A percentile compares a stretch with the other conserved stretches of the same genome.
Conservation (phyloP, 768 basidiomycete genomes). For the Boletus barrowsii region DNA sequence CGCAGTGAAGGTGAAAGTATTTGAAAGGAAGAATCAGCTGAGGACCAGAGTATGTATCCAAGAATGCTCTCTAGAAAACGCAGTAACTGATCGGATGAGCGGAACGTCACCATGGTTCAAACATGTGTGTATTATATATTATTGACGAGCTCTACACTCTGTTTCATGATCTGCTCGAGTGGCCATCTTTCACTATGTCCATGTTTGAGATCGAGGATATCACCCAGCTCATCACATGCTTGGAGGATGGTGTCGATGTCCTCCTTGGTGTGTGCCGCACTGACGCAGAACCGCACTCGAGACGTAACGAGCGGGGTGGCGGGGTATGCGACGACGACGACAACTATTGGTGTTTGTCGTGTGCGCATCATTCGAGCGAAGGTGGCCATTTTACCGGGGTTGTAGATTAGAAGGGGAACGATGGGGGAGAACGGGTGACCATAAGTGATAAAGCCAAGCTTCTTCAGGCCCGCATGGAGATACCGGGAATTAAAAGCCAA, state of each 20-base stretch:
- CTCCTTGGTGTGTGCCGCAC: conserved; percentile 94
- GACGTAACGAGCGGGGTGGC: conserved; percentile 87
- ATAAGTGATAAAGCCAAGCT: conserved; percentile 96
- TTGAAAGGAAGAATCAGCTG: conserved; percentile 11
- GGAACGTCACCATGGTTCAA: conserved; percentile 1
- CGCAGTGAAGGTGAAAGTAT: conserved; percentile 20
- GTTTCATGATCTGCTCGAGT: conserved; percentile 66
- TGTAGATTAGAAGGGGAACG: conserved; percentile 88
- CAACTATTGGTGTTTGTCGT: conserved; percentile 74
- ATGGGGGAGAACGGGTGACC: conserved; percentile 91
- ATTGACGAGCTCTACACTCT: conserved; percentile 73
- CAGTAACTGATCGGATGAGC: not conserved
- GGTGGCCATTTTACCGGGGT: conserved; percentile 90
- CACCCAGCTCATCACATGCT: conserved; percentile 92
- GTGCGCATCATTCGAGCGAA: conserved; percentile 87
- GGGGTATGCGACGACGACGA: conserved; percentile 88
- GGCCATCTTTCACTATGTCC: conserved; percentile 70
- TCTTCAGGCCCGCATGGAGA: conserved; percentile 78
- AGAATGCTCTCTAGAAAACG: conserved; percentile 11
- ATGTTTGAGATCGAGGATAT: conserved; percentile 87
- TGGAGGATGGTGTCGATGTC: conserved; percentile 84
- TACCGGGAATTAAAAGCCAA: conserved; percentile 96
- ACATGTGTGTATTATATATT: conserved; percentile 14
- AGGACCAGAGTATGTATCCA: conserved; percentile 24
- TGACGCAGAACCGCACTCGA: conserved; percentile 91